Evolutionary conservation across 192 early-diverging fungal genomes (phyloP).

Genomic region (Coemansia reversa): DNA sequence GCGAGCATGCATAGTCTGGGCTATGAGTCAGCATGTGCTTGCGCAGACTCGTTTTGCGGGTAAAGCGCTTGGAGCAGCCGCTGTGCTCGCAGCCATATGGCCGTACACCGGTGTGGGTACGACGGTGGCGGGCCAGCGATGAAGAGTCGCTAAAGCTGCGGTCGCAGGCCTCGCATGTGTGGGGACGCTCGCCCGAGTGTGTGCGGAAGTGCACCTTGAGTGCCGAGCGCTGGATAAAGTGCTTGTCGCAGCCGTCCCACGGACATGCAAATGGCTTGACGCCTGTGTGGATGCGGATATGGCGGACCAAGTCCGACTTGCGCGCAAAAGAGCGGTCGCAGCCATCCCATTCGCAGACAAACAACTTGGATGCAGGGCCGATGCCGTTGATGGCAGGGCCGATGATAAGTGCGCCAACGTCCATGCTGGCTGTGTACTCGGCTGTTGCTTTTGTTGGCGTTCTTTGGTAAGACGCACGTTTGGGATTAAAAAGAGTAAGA

Average conservation of each 20-base stretch:
- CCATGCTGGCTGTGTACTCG: too few relatives aligned
- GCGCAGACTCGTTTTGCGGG: slow-evolving; percentile 24
- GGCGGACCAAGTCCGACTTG: slow-evolving; percentile 59
- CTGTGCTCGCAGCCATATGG: slow-evolving; percentile 60
- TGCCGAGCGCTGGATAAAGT: slow-evolving; percentile 62
- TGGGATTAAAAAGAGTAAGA: background rate
- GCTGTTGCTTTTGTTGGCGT: too few relatives aligned
- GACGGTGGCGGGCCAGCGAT: slow-evolving; percentile 28
- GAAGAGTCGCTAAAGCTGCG: slow-evolving; percentile 28
- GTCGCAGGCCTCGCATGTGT: slow-evolving; percentile 20
- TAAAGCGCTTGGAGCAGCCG: slow-evolving; percentile 21
- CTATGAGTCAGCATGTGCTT: slow-evolving; percentile 13
- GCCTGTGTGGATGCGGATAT: slow-evolving; percentile 57
- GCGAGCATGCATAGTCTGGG: background rate
- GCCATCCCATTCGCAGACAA: slow-evolving; percentile 17
- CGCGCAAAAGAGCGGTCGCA: slow-evolving; percentile 59
- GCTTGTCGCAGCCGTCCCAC: slow-evolving; percentile 18
- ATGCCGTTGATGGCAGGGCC: background rate
- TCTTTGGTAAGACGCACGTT: too few relatives aligned
- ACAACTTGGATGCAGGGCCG: slow-evolving; percentile 2
- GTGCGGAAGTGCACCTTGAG: slow-evolving; percentile 62
- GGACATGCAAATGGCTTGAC: slow-evolving; percentile 28
- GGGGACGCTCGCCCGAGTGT: slow-evolving; percentile 56
- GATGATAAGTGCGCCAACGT: slow-evolving; percentile 19
- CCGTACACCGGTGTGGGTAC: slow-evolving; percentile 51